A percentile compares a stretch with the other conserved stretches of the same genome.
These are phyloP conservation scores for Ophiostoma ulmi DNA, from an alignment of 2,329 filamentous ascomycete genomes.

Conservation along the genomic window DNA sequence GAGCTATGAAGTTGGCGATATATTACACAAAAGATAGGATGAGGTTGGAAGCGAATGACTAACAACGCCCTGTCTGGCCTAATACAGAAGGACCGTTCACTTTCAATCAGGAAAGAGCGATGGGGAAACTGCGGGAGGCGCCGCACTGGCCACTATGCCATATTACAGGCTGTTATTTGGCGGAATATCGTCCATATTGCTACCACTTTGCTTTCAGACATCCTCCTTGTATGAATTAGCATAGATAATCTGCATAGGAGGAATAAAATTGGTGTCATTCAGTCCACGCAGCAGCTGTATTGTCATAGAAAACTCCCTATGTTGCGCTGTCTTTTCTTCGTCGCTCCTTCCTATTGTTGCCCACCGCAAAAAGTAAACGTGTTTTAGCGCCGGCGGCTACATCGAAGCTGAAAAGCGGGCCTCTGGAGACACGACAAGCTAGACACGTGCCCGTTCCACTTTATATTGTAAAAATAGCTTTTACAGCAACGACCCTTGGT, in stretches of 20 bases:
- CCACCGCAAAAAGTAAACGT: slow-evolving; percentile 5
- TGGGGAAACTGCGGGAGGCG: neutral
- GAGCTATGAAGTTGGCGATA: too few species aligned
- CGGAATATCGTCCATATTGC: neutral
- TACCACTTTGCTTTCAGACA: neutral
- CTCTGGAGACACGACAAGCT: neutral
- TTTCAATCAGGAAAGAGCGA: neutral
- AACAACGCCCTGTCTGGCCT: neutral
- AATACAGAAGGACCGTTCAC: neutral
- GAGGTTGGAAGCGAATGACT: neutral
- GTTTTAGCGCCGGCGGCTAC: slow-evolving; percentile 24
- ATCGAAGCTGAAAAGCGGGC: neutral
- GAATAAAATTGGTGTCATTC: neutral
- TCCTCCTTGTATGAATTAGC: neutral
- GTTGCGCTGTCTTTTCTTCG: neutral
- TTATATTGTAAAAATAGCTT: slow-evolving; percentile 12
- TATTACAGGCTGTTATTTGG: neutral
- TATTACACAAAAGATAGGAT: neutral
- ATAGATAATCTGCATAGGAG: neutral
- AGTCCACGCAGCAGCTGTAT: neutral
- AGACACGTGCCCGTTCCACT: slow-evolving; percentile 12
- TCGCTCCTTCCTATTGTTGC: slow-evolving; percentile 4
- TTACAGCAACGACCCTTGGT: neutral
- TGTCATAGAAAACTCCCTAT: neutral
- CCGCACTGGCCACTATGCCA: slow-evolving; percentile 18